Evolutionary conservation across 805 yeast species (phyloP).

Genomic region (Candida orba): DNA sequence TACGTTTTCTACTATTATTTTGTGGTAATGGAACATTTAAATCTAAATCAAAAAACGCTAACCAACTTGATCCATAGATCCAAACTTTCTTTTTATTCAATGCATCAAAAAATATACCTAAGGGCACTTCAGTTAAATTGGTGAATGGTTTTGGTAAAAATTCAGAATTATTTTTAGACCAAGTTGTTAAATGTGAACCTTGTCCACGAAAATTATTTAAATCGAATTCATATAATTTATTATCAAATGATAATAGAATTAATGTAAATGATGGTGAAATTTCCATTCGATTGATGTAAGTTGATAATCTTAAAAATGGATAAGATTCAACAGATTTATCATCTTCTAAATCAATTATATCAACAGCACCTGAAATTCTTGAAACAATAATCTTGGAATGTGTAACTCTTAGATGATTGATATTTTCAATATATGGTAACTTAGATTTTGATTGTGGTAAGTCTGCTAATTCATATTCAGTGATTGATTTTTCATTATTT

Average conservation of each 20-base stretch:
- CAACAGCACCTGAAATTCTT: conserved; percentile 61
- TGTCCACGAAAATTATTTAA: conserved; percentile 14
- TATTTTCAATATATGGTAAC: conserved; percentile 41
- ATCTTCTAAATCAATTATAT: conserved; percentile 31
- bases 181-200: conserved; percentile 43
- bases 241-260: conserved; percentile 64
- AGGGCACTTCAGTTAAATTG: conserved; percentile 55
- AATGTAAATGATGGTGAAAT: conserved; percentile 48
- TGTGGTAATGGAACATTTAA: conserved; percentile 42
- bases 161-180: conserved; percentile 78
- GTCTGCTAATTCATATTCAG: conserved; percentile 34
- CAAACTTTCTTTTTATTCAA: conserved; percentile 45
- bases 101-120: conserved; percentile 56
- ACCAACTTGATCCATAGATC: conserved; percentile 87
- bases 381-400: conserved; percentile 47
- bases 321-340: conserved; percentile 19
- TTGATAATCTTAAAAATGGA: conserved; percentile 51
- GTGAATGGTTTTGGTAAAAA: conserved; percentile 60
- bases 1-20: conserved; percentile 29
- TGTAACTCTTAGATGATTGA: conserved; percentile 46
- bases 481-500: conserved; percentile 9
- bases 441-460: conserved; percentile 28
- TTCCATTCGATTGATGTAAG: conserved; percentile 52
- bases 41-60: conserved; percentile 63
- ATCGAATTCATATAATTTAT: conserved; percentile 65